Percentiles rank a stretch among this genome's conserved stretches.
phyloP scores from a whole-genome alignment of 805 yeast genomes.

The Nakazawaea ishiwadae region DNA sequence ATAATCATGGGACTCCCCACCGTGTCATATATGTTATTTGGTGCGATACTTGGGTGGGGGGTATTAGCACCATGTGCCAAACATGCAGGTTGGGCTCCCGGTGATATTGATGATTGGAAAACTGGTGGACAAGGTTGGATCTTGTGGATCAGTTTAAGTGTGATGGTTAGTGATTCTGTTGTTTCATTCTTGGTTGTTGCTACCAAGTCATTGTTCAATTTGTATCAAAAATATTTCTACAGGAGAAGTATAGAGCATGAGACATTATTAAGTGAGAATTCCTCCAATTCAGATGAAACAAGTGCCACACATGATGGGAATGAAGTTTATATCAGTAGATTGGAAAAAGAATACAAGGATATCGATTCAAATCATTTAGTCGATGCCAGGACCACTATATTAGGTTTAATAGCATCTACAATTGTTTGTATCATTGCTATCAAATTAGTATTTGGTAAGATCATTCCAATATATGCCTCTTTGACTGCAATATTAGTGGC shows the following conservation, averaged over 20 bases:
- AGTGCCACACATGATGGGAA: conserved; percentile 3
- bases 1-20: conserved; percentile 96
- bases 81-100: conserved; percentile 78
- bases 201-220: conserved; percentile 30
- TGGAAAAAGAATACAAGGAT: conserved; percentile 11
- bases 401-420: conserved; percentile 65
- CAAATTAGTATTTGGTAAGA: conserved; percentile 60
- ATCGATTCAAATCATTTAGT: conserved; percentile 46
- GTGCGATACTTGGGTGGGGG: conserved; percentile 90
- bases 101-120: conserved; percentile 88
- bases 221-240: background rate
- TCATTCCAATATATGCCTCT: conserved; percentile 69
- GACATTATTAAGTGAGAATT: background rate
- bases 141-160: conserved; percentile 86
- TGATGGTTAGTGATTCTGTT: conserved; percentile 89
- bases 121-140: conserved; percentile 97
- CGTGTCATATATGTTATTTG: conserved; percentile 85
- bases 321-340: background rate
- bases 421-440: conserved; percentile 63
- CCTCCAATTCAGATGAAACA: conserved; percentile 2
- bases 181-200: conserved; percentile 71
- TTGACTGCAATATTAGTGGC: conserved; percentile 70
- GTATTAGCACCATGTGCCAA: conserved; percentile 79
- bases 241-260: conserved; percentile 1
- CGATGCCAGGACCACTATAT: conserved; percentile 38